Percentiles rank a stretch among this genome's conserved stretches.
These are phyloP conservation scores for Rasamsonia emersonii DNA, from an alignment of 2,329 filamentous ascomycete genomes.

Conservation along the genomic window DNA sequence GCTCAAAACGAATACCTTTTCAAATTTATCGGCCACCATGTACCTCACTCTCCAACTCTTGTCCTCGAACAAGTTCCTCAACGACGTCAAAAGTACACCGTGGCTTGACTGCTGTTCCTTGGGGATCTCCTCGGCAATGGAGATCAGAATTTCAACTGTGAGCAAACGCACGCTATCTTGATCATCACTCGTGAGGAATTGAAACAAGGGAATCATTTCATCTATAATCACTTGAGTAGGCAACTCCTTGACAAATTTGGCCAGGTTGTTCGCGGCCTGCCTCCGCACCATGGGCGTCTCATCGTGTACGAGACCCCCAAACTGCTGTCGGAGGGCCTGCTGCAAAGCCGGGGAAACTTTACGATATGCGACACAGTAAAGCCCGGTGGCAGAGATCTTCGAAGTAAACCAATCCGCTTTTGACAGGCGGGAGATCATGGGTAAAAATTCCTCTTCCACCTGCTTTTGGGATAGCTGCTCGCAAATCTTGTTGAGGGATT, in stretches of 20 bases:
- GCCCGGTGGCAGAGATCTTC: slow-evolving; percentile 93
- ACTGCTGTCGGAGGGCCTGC: slow-evolving; percentile 84
- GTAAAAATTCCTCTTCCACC: slow-evolving; percentile 95
- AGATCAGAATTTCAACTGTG: slow-evolving; percentile 92
- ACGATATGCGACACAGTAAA: slow-evolving; percentile 88
- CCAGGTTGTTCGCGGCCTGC: slow-evolving; percentile 90
- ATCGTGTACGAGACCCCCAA: slow-evolving; percentile 87
- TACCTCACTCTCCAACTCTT: slow-evolving; percentile 99
- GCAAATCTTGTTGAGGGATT: slow-evolving; percentile 99
- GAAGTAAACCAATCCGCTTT: slow-evolving; percentile 99
- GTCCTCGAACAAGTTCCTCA: slow-evolving; percentile 92
- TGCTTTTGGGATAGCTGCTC: slow-evolving; percentile 81
- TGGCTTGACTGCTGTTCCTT: slow-evolving; percentile 98
- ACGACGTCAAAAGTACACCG: slow-evolving; percentile 78
- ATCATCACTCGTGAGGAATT: slow-evolving; percentile 91
- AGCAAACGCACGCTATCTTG: slow-evolving; percentile 94
- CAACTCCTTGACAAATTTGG: slow-evolving; percentile 98
- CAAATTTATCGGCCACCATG: slow-evolving; percentile 97
- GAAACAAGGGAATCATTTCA: slow-evolving; percentile 98
- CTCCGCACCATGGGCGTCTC: slow-evolving; percentile 98
- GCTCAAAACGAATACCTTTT: slow-evolving; percentile 59
- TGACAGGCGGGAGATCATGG: slow-evolving; percentile 86
- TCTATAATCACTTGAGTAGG: slow-evolving; percentile 82
- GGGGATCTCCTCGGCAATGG: slow-evolving; percentile 91
- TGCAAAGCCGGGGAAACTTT: slow-evolving; percentile 83